Percentiles rank a stretch among this genome's conserved stretches.
Evolutionary conservation across 2,329 filamentous ascomycete genomes (phyloP).

Genomic region (Fusarium albosuccineum): DNA sequence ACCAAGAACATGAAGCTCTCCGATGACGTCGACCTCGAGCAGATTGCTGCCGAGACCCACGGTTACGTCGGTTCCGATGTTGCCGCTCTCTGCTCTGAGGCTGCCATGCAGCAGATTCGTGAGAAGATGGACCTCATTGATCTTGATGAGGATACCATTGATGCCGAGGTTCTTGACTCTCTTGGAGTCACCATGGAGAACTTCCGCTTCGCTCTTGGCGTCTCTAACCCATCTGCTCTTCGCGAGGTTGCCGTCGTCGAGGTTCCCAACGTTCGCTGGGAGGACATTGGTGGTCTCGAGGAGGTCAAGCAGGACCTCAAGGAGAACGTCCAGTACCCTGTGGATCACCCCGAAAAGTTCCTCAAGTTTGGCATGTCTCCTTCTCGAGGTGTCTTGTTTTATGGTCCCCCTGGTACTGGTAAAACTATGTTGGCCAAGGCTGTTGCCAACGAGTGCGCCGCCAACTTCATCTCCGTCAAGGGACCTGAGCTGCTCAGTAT

Average conservation of each 20-base stretch:
- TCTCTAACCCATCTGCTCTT: constrained; percentile 98
- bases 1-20: constrained; percentile 99
- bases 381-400: constrained; percentile 98
- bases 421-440: constrained; percentile 99
- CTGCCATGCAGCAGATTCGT: constrained; percentile 99
- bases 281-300: constrained; percentile 98
- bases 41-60: constrained; percentile 97
- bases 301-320: constrained; percentile 99
- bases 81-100: constrained; percentile 97
- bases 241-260: constrained; percentile 99
- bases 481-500: constrained; percentile 98
- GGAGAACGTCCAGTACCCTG: constrained; percentile 98
- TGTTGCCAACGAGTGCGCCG: constrained; percentile 98
- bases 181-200: constrained; percentile 99
- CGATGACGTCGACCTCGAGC: constrained; percentile 96
- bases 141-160: constrained; percentile 98
- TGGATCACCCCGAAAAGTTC: constrained; percentile 99
- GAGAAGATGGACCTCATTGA: constrained; percentile 99
- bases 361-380: constrained; percentile 99
- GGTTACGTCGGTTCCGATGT: constrained; percentile 99
- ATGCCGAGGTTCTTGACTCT: constrained; percentile 97
- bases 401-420: constrained; percentile 99
- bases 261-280: constrained; percentile 99
- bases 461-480: constrained; percentile 99
- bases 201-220: constrained; percentile 98